Base-by-base conservation (phyloP, 202 grass and related monocot genomes). In the Elaeis oleifera region DNA sequence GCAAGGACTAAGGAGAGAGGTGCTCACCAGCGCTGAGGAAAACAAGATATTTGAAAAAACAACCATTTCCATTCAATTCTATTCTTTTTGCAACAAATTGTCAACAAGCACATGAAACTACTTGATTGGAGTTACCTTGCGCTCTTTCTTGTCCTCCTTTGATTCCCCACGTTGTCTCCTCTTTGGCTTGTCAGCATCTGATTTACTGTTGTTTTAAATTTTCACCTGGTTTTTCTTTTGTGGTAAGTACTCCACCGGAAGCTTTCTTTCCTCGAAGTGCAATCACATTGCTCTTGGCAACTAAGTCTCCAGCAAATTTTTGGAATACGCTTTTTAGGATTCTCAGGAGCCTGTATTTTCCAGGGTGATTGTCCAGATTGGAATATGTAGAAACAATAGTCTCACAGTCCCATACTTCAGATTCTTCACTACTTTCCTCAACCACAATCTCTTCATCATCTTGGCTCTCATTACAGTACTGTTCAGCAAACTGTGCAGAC, bases 71-170 rank as follows among this genome's bases (percentile, higher is more conserved):
- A 44, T 13, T 13, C 36, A 44, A 44, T 1, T 44, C 1, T 44
- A 44, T 44, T 44, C 36, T 4, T 44, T 44, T 14, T 13, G 36
- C 36, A 44, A 44, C 9, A 13, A 44, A 44, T 14, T 44, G 11
- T 44, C 9, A 44, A 44, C 36, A 52, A 54, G 20, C 63, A 59
- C 4, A 9, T 39, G 64, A 0, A 81, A 67, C n/a, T 3, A 24
- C 19, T 57, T 54, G 66, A 68, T 3, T 6, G 16, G 5, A 50
- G 20, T 23, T 81, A 99, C 94, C 94, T 99, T 99, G 63, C 94
- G 81, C 71, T 84, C 82, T 72, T 99, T 92, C 82, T 99, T 99
- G 79, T 99, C 85, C 26, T 86, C 88, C 75, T 99, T 92, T 6
- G 88, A 82, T 51, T 86, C 82, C 67, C 80, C 80, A 16, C 76